Conservation (phyloP, 208 protist genomes). For the Trypanosoma mega region DNA sequence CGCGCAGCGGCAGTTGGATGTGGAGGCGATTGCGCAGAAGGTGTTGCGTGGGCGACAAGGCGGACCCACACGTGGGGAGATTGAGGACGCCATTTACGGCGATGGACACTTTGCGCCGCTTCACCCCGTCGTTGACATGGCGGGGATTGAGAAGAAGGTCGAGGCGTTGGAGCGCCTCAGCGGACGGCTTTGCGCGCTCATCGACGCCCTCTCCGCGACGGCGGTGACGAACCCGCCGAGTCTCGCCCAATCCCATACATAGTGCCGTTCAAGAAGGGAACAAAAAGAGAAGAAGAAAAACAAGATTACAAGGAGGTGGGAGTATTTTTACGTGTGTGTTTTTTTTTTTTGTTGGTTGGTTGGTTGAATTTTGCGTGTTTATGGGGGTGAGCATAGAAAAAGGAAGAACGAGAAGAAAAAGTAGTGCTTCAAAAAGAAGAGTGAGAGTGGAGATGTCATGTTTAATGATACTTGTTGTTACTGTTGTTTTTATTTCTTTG, state of each 20-base stretch:
- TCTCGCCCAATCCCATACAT: slow-evolving; percentile 41
- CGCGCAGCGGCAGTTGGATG: slow-evolving; percentile 59
- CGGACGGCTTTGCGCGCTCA: slow-evolving; percentile 29
- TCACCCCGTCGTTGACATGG: slow-evolving; percentile 24
- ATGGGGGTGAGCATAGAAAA: too few relatives aligned
- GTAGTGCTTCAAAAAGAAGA: too few relatives aligned
- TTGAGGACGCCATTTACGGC: slow-evolving; percentile 46
- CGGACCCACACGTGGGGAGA: slow-evolving; percentile 37
- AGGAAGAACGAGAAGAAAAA: too few relatives aligned
- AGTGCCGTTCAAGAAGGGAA: neutral
- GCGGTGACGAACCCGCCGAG: slow-evolving; percentile 50
- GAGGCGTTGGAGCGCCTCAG: slow-evolving; percentile 33
- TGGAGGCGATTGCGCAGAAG: slow-evolving; percentile 45
- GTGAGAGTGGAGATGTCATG: too few relatives aligned
- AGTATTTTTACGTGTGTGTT: neutral
- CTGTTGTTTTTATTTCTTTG: neutral
- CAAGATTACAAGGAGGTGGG: too few relatives aligned
- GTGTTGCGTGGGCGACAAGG: neutral
- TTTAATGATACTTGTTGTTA: too few relatives aligned
- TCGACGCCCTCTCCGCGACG: slow-evolving; percentile 41
- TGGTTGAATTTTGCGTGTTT: too few relatives aligned
- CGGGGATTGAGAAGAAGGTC: slow-evolving; percentile 26
- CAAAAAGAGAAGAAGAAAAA: too few relatives aligned
- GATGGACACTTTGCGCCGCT: too few relatives aligned
- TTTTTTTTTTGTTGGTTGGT: too few relatives aligned